phyloP scores from a whole-genome alignment of 108 stramenopile genomes.

The Asterionellopsis glacialis region DNA sequence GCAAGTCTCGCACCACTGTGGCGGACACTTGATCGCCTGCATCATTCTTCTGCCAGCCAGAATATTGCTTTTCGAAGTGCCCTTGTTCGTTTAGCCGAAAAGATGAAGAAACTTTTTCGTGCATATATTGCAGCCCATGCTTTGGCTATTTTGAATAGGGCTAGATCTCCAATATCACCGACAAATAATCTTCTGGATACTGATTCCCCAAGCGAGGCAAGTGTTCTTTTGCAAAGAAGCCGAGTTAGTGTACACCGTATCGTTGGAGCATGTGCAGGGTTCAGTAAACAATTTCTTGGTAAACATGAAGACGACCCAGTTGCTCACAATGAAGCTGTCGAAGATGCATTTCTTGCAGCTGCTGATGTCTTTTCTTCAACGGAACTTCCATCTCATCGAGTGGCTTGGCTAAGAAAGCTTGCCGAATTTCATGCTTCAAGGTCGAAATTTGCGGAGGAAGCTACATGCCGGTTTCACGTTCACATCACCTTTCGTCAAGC shows the following conservation, averaged over 20 bases:
- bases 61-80: slow-evolving; percentile 84
- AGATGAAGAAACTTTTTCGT: slow-evolving; percentile 75
- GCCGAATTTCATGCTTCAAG: slow-evolving; percentile 79
- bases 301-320: slow-evolving; percentile 37
- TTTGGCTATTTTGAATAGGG: slow-evolving; percentile 48
- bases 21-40: slow-evolving; percentile 82
- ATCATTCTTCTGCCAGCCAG: slow-evolving; percentile 77
- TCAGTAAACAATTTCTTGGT: slow-evolving; percentile 81
- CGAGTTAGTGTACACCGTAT: slow-evolving; percentile 75
- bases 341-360: slow-evolving; percentile 81
- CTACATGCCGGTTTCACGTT: slow-evolving; percentile 79
- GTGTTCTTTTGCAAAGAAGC: slow-evolving; percentile 49
- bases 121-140: slow-evolving; percentile 89
- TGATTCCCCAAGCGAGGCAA: slow-evolving; percentile 27
- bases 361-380: slow-evolving; percentile 85
- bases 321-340: slow-evolving; percentile 79
- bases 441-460: slow-evolving; percentile 79
- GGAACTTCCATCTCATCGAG: slow-evolving; percentile 80
- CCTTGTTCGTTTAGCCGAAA: slow-evolving; percentile 69
- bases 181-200: slow-evolving; percentile 12
- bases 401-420: slow-evolving; percentile 78
- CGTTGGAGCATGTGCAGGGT: slow-evolving; percentile 70
- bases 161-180: slow-evolving; percentile 11
- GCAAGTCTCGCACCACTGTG: slow-evolving; percentile 79
- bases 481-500: slow-evolving; percentile 70